These are phyloP conservation scores for Pseudogymnoascus sp. DNA, from an alignment of 2,329 filamentous ascomycete species.

Conservation along the genomic window DNA sequence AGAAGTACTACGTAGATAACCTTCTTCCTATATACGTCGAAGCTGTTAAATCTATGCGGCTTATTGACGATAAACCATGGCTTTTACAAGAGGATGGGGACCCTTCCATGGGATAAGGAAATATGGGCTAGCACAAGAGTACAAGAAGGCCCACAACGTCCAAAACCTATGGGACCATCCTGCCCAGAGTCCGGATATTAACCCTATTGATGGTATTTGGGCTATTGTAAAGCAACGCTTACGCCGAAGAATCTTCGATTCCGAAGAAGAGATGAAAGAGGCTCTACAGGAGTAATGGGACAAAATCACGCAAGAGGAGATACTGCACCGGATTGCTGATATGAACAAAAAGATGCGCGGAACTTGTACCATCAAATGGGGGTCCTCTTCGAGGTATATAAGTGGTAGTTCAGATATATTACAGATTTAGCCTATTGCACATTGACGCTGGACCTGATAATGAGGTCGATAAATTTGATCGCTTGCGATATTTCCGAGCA, in stretches of 20 bases:
- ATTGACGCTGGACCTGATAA: slow-evolving; percentile 11
- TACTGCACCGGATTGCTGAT: slow-evolving; percentile 12
- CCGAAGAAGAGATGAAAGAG: slow-evolving; percentile 15
- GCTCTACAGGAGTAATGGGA: slow-evolving; percentile 14
- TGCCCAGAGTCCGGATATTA: slow-evolving; percentile 14
- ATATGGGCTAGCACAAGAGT: slow-evolving; percentile 10
- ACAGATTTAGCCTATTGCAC: slow-evolving; percentile 2
- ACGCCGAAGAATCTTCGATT: slow-evolving; percentile 13
- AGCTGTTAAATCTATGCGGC: slow-evolving; percentile 7
- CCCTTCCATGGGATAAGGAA: slow-evolving; percentile 15
- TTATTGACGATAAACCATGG: slow-evolving; percentile 15
- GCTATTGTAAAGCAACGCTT: slow-evolving; percentile 16
- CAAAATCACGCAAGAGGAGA: slow-evolving; percentile 14
- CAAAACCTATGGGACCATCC: neutral
- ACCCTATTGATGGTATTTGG: slow-evolving; percentile 15
- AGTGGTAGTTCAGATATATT: slow-evolving; percentile 8
- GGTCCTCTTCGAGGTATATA: neutral
- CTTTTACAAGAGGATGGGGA: neutral
- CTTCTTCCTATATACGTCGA: slow-evolving; percentile 15
- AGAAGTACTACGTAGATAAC: slow-evolving; percentile 15
- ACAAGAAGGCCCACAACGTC: slow-evolving; percentile 12
- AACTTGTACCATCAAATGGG: slow-evolving; percentile 11
- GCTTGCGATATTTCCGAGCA: slow-evolving; percentile 12
- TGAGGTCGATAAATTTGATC: slow-evolving; percentile 12
- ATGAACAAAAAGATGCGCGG: slow-evolving; percentile 12